Percentiles rank a stretch among this genome's conserved stretches.
These are phyloP conservation scores for Fusarium decemcellulare DNA, from an alignment of 2,329 filamentous ascomycete genomes.

Conservation along the genomic window DNA sequence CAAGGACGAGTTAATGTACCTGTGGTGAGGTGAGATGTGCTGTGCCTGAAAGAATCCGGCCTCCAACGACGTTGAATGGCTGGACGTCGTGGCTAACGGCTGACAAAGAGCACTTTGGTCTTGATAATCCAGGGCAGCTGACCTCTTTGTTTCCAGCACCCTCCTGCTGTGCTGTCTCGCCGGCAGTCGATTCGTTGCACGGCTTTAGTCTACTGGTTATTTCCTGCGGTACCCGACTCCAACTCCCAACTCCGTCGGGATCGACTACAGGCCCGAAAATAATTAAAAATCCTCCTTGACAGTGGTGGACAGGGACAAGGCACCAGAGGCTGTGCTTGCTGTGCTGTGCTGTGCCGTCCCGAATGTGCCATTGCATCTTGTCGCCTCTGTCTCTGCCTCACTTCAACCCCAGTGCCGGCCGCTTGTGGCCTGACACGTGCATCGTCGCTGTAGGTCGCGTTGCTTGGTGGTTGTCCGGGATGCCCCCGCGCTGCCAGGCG, in stretches of 20 bases:
- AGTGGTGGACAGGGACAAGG: constrained; percentile 6
- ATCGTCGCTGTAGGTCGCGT: constrained; percentile 40
- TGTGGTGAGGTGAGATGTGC: constrained; percentile 10
- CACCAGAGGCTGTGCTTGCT: constrained; percentile 7
- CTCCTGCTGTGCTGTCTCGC: constrained; percentile 16
- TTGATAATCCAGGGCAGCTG: constrained; percentile 28
- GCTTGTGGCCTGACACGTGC: constrained; percentile 53
- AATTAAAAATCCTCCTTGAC: neutral
- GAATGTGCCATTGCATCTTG: constrained; percentile 5
- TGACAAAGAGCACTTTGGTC: constrained; percentile 11
- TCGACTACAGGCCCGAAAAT: neutral
- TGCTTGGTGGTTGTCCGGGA: constrained; percentile 8
- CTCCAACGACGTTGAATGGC: constrained; percentile 5
- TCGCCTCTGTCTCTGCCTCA: constrained; percentile 22
- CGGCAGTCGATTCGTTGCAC: constrained; percentile 15
- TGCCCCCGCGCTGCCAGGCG: constrained; percentile 28
- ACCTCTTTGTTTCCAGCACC: constrained; percentile 18
- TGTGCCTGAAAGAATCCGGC: constrained; percentile 37
- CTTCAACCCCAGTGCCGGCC: constrained; percentile 33
- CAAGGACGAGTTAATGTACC: constrained; percentile 12
- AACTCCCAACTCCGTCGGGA: neutral
- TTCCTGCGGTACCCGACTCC: neutral
- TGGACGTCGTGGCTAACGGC: neutral
- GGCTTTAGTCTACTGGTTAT: neutral
- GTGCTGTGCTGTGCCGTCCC: neutral